Percentiles rank a stretch among this genome's conserved stretches.
Evolutionary conservation across 257 asterid species (phyloP).

Genomic region (Anisodus acutangulus): DNA sequence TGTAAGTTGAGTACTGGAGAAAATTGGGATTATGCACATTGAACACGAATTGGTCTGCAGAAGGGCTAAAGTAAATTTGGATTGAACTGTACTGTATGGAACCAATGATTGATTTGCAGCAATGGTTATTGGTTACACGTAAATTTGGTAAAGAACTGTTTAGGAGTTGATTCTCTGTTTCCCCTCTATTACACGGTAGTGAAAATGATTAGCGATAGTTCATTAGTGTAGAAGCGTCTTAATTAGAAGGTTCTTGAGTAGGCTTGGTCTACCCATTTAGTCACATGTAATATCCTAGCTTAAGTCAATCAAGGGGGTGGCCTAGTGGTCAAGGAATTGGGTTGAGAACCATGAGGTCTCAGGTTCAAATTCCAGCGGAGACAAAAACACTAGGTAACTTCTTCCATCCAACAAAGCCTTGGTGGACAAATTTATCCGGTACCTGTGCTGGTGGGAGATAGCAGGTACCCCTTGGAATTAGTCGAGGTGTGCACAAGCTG

Average conservation of each 20-base stretch:
- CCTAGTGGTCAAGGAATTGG: no score
- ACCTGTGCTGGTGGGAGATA: no score
- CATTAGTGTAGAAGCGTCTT: neutral
- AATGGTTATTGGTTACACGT: no score
- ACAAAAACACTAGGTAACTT: no score
- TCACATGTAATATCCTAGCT: neutral
- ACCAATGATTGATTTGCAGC: neutral
- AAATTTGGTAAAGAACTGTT: neutral
- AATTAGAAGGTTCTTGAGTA: neutral
- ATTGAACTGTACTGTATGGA: constrained; percentile 12
- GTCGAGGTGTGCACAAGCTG: no score
- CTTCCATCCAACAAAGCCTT: no score
- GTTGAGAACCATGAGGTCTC: no score
- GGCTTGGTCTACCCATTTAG: neutral
- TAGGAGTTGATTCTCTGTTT: constrained; percentile 12
- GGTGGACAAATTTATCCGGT: no score
- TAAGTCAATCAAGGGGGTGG: neutral
- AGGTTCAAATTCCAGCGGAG: no score
- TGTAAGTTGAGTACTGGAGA: neutral
- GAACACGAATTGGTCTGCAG: neutral
- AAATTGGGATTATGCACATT: neutral
- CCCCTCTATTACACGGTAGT: neutral
- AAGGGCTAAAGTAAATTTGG: neutral
- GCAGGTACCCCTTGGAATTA: no score
- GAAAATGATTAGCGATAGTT: neutral